Conservation (phyloP, 495 filamentous ascomycete genomes). For the Penicillium diatomitis region DNA sequence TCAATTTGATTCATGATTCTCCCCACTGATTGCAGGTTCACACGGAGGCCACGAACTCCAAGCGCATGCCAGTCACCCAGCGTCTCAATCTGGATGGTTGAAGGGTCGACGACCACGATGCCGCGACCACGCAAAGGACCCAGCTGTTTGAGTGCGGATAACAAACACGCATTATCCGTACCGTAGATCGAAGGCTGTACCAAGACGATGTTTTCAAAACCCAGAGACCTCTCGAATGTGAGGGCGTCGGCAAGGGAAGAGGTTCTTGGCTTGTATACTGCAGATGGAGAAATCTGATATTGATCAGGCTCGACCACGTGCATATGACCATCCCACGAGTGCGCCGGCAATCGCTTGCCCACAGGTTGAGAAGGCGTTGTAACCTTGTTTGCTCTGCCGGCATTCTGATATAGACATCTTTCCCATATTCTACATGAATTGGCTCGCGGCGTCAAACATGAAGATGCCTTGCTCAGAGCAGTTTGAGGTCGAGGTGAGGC, state of each 20-base stretch:
- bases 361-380: conserved; percentile 5
- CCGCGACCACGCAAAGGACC: conserved; percentile 37
- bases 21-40: conserved; percentile 41
- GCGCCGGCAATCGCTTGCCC: conserved; percentile 22
- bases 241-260: conserved; percentile 33
- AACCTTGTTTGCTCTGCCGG: not conserved
- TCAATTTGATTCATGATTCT: conserved; percentile 25
- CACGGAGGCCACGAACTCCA: conserved; percentile 42
- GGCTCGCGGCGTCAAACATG: too few relatives aligned
- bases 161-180: conserved; percentile 42
- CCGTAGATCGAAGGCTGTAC: conserved; percentile 46
- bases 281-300: conserved; percentile 27
- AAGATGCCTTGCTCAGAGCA: not conserved
- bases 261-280: conserved; percentile 29
- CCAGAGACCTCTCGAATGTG: conserved; percentile 28
- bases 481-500: conserved; percentile 13
- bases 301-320: conserved; percentile 39
- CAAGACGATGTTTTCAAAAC: conserved; percentile 37
- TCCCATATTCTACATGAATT: conserved; percentile 2
- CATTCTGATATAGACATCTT: too few relatives aligned
- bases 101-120: conserved; percentile 42
- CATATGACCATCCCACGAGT: conserved; percentile 46
- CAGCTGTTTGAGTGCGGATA: conserved; percentile 32
- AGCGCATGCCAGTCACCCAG: conserved; percentile 37
- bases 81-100: conserved; percentile 19